phyloP scores from a whole-genome alignment of 2,329 filamentous ascomycete genomes.

The Fusarium irregulare region DNA sequence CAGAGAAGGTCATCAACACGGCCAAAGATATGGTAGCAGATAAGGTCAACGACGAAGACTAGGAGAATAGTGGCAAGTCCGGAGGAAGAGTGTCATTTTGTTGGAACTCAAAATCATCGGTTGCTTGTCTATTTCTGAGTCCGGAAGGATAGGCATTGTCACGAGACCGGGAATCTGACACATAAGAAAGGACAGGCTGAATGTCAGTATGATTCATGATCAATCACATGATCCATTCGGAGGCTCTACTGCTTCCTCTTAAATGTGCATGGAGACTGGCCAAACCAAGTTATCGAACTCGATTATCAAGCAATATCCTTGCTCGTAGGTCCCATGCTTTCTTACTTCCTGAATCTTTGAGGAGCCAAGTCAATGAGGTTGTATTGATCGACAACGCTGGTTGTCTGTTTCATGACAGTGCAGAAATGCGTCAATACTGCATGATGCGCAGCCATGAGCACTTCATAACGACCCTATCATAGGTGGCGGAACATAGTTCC shows the following conservation, averaged over 20 bases:
- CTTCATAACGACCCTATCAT: not conserved
- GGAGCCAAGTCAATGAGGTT: not conserved
- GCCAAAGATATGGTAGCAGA: conserved; percentile 63
- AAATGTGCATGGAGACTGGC: conserved; percentile 24
- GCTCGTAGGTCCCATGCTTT: not conserved
- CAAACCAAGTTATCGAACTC: conserved; percentile 22
- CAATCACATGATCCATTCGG: conserved; percentile 31
- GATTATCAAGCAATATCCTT: not conserved
- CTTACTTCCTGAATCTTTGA: conserved; percentile 1
- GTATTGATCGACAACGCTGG: conserved; percentile 1
- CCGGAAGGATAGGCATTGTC: not conserved
- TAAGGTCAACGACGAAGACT: conserved; percentile 65
- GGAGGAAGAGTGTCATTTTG: not conserved
- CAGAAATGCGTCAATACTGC: not conserved
- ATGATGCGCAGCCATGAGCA: conserved; percentile 1
- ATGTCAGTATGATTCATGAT: conserved; percentile 35
- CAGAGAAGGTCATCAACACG: conserved; percentile 63
- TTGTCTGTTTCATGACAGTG: not conserved
- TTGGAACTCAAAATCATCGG: conserved; percentile 1
- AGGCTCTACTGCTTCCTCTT: conserved; percentile 16
- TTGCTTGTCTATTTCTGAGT: not conserved
- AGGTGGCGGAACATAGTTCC: not conserved
- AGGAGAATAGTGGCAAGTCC: conserved; percentile 14
- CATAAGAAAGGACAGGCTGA: conserved; percentile 22
- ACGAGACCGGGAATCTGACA: conserved; percentile 1